Conservation (phyloP, 1,284 basidiomycete species). For the Gymnopus androsaceus region DNA sequence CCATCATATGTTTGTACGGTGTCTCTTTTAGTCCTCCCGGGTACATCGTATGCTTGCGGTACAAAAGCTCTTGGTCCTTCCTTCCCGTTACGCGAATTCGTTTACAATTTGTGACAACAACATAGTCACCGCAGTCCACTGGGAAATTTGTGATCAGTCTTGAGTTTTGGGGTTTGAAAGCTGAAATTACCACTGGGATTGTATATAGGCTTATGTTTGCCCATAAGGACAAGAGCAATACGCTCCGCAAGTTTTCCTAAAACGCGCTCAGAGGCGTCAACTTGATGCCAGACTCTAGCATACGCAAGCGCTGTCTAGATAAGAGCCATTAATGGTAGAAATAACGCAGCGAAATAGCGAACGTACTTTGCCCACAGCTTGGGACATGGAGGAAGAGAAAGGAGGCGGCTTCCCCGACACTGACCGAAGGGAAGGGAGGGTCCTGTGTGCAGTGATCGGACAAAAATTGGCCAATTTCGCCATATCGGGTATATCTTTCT, state of each 20-base stretch:
- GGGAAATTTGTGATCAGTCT: neutral
- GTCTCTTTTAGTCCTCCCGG: conserved; percentile 94
- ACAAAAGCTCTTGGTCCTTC: conserved; percentile 87
- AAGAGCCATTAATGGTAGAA: neutral
- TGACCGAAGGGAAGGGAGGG: too few species aligned
- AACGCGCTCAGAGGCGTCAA: conserved; percentile 87
- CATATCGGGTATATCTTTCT: too few species aligned
- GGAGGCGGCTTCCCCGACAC: too few species aligned
- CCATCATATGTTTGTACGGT: conserved; percentile 80
- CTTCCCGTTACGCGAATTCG: conserved; percentile 87
- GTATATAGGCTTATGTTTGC: conserved; percentile 98
- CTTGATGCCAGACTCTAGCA: conserved; percentile 93
- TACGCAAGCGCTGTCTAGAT: conserved; percentile 89
- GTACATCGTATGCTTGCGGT: conserved; percentile 90
- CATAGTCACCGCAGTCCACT: conserved; percentile 98
- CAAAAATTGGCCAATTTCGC: too few species aligned
- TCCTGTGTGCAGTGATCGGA: too few species aligned
- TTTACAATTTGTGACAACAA: conserved; percentile 90
- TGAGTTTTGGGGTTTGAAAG: neutral
- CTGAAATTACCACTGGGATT: conserved; percentile 77
- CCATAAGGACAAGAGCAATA: conserved; percentile 96
- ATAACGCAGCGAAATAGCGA: neutral
- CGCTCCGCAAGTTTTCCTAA: conserved; percentile 92
- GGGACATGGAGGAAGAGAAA: conserved; percentile 58
- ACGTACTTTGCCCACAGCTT: conserved; percentile 68